phyloP scores from a whole-genome alignment of 306 rosid genomes.

The Astragalus glycyphyllos region DNA sequence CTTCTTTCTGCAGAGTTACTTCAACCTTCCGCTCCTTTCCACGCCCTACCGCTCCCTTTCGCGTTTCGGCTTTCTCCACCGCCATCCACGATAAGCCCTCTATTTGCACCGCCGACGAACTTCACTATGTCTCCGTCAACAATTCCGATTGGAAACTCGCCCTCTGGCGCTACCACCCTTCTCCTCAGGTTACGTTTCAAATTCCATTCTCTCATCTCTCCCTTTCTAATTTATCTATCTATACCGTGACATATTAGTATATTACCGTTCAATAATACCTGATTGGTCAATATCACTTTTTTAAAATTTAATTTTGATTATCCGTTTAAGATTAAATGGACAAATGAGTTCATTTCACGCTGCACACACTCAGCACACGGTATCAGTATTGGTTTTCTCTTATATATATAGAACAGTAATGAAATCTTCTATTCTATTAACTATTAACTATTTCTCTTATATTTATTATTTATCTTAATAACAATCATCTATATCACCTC shows the following conservation, averaged over 20 bases:
- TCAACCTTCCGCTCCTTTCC: conserved; percentile 55
- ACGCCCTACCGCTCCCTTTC: conserved; percentile 58
- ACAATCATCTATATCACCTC: too few species aligned
- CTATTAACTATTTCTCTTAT: too few species aligned
- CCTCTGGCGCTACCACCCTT: conserved; percentile 94
- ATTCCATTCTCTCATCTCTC: background rate
- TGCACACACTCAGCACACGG: background rate
- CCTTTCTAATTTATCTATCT: background rate
- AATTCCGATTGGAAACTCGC: conserved; percentile 91
- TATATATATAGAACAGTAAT: background rate
- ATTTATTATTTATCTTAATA: too few species aligned
- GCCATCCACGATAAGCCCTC: conserved; percentile 69
- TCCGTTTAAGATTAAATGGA: background rate
- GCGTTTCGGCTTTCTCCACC: conserved; percentile 63
- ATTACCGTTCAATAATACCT: background rate
- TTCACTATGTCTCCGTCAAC: conserved; percentile 83
- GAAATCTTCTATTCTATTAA: background rate
- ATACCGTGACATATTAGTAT: background rate
- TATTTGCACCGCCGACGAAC: conserved; percentile 94
- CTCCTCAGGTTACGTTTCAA: conserved; percentile 62
- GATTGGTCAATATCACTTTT: background rate
- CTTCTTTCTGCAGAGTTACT: conserved; percentile 51
- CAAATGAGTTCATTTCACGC: background rate
- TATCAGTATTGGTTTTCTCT: background rate
- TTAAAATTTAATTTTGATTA: too few species aligned